phyloP scores from a whole-genome alignment of 78 protist genomes.

The Bodo saltans region DNA sequence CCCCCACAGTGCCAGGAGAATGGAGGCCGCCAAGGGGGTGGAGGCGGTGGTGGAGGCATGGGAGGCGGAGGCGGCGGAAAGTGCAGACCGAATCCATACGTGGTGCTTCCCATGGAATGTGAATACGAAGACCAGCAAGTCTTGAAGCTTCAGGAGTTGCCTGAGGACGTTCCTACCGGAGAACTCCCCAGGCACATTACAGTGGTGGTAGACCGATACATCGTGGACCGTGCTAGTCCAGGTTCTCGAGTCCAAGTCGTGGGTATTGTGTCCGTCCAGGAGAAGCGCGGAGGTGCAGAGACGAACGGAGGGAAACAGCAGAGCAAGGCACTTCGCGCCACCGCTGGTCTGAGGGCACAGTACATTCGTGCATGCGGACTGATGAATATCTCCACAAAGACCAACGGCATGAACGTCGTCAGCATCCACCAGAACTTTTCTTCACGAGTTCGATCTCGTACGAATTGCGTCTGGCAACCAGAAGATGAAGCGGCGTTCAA shows the following conservation, averaged over 20 bases:
- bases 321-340: no score
- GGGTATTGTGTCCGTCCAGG: conserved; percentile 67
- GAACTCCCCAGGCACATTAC: conserved; percentile 95
- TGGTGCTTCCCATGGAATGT: conserved; percentile 60
- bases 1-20: conserved; percentile 10
- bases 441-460: neutral
- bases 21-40: neutral
- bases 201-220: conserved; percentile 65
- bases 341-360: neutral
- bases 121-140: conserved; percentile 81
- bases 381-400: neutral
- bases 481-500: conserved; percentile 64
- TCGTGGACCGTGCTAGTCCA: conserved; percentile 76
- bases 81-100: conserved; percentile 82
- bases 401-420: neutral
- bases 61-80: neutral
- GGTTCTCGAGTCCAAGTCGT: conserved; percentile 79
- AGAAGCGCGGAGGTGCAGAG: conserved; percentile 11
- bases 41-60: conserved; percentile 11
- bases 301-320: neutral
- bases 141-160: conserved; percentile 94
- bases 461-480: neutral
- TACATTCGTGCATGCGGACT: conserved; percentile 14
- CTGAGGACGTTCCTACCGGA: conserved; percentile 96
- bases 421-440: conserved; percentile 4